These are phyloP conservation scores for Podospora tetraspora DNA, from an alignment of 495 filamentous ascomycete genomes.

Conservation along the genomic window DNA sequence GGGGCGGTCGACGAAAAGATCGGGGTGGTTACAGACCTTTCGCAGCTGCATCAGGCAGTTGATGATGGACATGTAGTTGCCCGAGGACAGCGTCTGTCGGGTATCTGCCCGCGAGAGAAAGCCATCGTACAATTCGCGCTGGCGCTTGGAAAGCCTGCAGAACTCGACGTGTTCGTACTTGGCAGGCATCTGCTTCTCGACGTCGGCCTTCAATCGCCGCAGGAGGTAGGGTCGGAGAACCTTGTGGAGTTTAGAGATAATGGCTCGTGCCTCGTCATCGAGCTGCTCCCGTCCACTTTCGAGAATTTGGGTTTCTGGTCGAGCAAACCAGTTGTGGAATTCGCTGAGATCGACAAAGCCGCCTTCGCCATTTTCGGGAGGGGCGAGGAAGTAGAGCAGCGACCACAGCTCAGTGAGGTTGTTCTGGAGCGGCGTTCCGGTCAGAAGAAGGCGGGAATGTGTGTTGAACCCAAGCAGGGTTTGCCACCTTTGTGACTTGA, in stretches of 20 bases:
- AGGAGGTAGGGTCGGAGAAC: slow-evolving; percentile 90
- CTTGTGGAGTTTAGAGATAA: slow-evolving; percentile 87
- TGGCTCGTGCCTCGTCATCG: slow-evolving; percentile 83
- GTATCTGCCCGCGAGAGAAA: slow-evolving; percentile 95
- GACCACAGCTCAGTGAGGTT: slow-evolving; percentile 97
- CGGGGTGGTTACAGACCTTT: slow-evolving; percentile 98
- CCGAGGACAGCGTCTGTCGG: slow-evolving; percentile 79
- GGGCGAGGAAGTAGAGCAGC: slow-evolving; percentile 91
- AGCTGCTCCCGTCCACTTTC: slow-evolving; percentile 90
- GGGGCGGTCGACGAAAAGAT: slow-evolving; percentile 95
- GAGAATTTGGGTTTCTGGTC: slow-evolving; percentile 89
- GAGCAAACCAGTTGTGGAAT: slow-evolving; percentile 89
- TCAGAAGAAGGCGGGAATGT: slow-evolving; percentile 77
- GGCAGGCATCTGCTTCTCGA: slow-evolving; percentile 98
- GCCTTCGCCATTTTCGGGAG: slow-evolving; percentile 76
- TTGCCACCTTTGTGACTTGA: slow-evolving; percentile 95
- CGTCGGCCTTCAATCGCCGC: slow-evolving; percentile 89
- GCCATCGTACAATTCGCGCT: slow-evolving; percentile 92
- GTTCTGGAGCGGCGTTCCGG: slow-evolving; percentile 95
- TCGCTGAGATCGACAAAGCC: slow-evolving; percentile 87
- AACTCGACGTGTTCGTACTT: slow-evolving; percentile 97
- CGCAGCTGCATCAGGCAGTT: slow-evolving; percentile 97
- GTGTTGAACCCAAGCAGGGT: slow-evolving; percentile 88
- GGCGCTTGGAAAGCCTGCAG: slow-evolving; percentile 88
- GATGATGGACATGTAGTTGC: slow-evolving; percentile 96